These are phyloP conservation scores for Casaregolazyma lundiana DNA, from an alignment of 1,139 yeast genomes.

Conservation along the genomic window DNA sequence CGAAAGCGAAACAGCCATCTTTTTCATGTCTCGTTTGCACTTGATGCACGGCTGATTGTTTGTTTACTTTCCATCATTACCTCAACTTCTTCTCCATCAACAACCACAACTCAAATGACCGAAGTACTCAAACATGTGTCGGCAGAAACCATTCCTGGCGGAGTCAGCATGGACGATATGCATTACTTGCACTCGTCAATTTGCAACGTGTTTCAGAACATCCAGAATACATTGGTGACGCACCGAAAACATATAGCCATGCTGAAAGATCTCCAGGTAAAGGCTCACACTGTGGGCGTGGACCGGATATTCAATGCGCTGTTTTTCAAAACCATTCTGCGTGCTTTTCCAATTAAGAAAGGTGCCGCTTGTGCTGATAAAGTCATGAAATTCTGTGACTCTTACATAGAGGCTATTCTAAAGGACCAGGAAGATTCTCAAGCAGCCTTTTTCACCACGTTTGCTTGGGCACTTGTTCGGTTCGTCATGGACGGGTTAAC, in stretches of 20 bases:
- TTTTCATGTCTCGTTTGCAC: not conserved
- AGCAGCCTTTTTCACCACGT: constrained; percentile 27
- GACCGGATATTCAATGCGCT: constrained; percentile 56
- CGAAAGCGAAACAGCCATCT: no score
- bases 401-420: constrained; percentile 46
- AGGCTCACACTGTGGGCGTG: constrained; percentile 48
- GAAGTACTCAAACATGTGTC: constrained; percentile 5
- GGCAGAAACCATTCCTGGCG: constrained; percentile 16
- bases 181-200: constrained; percentile 30
- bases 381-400: constrained; percentile 66
- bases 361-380: constrained; percentile 73
- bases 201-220: constrained; percentile 73
- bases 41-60: not conserved
- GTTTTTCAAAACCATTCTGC: constrained; percentile 59
- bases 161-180: constrained; percentile 21
- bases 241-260: constrained; percentile 71
- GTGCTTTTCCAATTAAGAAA: constrained; percentile 62
- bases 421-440: constrained; percentile 41
- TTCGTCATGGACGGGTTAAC: constrained; percentile 73
- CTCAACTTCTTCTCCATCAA: not conserved
- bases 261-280: constrained; percentile 53
- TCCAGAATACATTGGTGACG: constrained; percentile 67
- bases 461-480: constrained; percentile 58
- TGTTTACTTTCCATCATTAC: not conserved
- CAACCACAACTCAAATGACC: constrained; percentile 4